phyloP scores from a whole-genome alignment of 305 asterid genomes.

The Fraxinus angustifolia region DNA sequence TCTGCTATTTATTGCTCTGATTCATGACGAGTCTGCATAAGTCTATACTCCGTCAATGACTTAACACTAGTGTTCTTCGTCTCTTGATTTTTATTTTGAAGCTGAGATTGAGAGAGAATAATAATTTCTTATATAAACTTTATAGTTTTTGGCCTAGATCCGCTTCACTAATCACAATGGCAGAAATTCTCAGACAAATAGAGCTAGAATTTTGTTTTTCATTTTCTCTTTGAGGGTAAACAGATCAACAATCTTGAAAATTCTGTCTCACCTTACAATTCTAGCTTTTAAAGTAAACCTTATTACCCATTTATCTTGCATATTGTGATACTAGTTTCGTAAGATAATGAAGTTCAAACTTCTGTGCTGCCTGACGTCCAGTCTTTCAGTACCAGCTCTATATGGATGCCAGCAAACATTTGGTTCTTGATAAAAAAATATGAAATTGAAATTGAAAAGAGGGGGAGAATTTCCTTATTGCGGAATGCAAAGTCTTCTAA shows the following conservation, averaged over 20 bases:
- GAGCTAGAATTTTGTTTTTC: not conserved
- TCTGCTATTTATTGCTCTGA: not conserved
- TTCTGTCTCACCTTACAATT: not conserved
- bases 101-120: not conserved
- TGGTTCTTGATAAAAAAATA: not conserved
- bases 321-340: not conserved
- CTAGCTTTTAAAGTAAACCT: not conserved
- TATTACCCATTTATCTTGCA: not conserved
- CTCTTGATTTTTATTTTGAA: not conserved
- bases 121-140: not conserved
- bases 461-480: conserved; percentile 20
- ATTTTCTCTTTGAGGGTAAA: not conserved
- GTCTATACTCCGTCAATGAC: not conserved
- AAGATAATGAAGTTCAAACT: not conserved
- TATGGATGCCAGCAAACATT: conserved; percentile 6
- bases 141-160: not conserved
- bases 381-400: conserved; percentile 7
- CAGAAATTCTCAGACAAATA: not conserved
- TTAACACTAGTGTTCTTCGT: not conserved
- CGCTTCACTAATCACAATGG: not conserved
- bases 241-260: not conserved
- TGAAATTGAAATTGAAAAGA: conserved; percentile 5
- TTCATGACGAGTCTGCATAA: not conserved
- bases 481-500: not conserved
- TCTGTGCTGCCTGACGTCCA: conserved; percentile 15